Conservation (phyloP, 2,329 filamentous ascomycete genomes). For the Exophiala viscosa region DNA sequence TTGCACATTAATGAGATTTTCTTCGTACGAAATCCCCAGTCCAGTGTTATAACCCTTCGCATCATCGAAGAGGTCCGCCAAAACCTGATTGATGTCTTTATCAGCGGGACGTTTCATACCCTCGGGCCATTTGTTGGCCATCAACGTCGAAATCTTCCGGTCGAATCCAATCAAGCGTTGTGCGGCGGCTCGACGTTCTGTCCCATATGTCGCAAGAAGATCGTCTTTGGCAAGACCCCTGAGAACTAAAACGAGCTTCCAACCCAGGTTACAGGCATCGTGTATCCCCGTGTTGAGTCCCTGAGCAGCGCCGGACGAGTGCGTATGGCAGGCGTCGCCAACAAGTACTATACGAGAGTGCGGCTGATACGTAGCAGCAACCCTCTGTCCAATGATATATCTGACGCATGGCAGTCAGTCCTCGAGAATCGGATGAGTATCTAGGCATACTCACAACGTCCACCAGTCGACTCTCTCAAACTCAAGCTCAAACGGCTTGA, state of each 20-base stretch:
- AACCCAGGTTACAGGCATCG: slow-evolving; percentile 36
- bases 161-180: neutral
- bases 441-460: neutral
- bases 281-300: slow-evolving; percentile 36
- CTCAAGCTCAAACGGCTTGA: slow-evolving; percentile 3
- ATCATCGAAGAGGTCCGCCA: neutral
- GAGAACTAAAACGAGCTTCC: slow-evolving; percentile 33
- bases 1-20: neutral
- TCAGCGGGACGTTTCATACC: neutral
- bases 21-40: neutral
- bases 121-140: neutral
- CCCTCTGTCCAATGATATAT: neutral
- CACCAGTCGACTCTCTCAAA: slow-evolving; percentile 2
- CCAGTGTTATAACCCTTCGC: neutral
- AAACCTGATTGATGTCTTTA: neutral
- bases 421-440: neutral
- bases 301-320: slow-evolving; percentile 33
- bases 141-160: slow-evolving; percentile 1
- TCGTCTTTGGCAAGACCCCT: neutral
- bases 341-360: neutral
- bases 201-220: slow-evolving; percentile 1
- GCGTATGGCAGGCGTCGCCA: slow-evolving; percentile 35
- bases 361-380: neutral
- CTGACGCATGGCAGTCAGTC: neutral
- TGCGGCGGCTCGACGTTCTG: neutral